Conservation (phyloP, 805 yeast genomes). For the Cyberlindnera sargentensis region DNA sequence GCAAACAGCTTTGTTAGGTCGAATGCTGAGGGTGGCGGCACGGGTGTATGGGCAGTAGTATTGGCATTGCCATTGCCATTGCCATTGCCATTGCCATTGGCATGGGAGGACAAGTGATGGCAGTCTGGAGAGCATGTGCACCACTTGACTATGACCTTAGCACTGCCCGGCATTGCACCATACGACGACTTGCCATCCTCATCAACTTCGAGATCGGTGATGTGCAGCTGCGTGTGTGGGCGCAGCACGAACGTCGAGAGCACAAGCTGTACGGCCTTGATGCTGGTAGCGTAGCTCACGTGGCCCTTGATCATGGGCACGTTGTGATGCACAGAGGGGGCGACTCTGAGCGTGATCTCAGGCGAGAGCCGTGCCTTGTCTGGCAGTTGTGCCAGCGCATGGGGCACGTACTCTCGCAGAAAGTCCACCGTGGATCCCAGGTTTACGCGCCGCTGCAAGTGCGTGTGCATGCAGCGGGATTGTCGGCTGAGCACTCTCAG, state of each 20-base stretch:
- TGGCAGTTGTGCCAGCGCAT: slow-evolving; percentile 37
- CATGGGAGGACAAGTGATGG: slow-evolving; percentile 30
- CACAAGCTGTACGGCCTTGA: slow-evolving; percentile 49
- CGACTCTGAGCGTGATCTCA: slow-evolving; percentile 43
- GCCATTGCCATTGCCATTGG: background rate
- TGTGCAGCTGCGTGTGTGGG: slow-evolving; percentile 46
- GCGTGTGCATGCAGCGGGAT: background rate
- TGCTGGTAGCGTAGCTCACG: slow-evolving; percentile 46
- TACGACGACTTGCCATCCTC: slow-evolving; percentile 6
- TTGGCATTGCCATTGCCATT: background rate
- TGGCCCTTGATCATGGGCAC: slow-evolving; percentile 52
- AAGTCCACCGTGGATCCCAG: slow-evolving; percentile 47
- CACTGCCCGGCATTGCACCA: slow-evolving; percentile 24
- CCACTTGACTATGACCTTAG: slow-evolving; percentile 51
- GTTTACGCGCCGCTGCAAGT: slow-evolving; percentile 28
- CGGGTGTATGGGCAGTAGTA: no score
- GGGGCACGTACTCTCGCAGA: slow-evolving; percentile 43
- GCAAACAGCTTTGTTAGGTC: no score
- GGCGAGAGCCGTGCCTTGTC: slow-evolving; percentile 38
- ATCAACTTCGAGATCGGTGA: slow-evolving; percentile 23
- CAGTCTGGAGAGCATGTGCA: slow-evolving; percentile 49
- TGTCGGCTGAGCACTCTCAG: background rate
- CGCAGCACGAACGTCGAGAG: slow-evolving; percentile 49
- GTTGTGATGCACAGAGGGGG: slow-evolving; percentile 44
- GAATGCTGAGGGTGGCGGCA: no score